Base-by-base conservation (phyloP, 441 rosid genomes). In the Gossypium armourianum region DNA sequence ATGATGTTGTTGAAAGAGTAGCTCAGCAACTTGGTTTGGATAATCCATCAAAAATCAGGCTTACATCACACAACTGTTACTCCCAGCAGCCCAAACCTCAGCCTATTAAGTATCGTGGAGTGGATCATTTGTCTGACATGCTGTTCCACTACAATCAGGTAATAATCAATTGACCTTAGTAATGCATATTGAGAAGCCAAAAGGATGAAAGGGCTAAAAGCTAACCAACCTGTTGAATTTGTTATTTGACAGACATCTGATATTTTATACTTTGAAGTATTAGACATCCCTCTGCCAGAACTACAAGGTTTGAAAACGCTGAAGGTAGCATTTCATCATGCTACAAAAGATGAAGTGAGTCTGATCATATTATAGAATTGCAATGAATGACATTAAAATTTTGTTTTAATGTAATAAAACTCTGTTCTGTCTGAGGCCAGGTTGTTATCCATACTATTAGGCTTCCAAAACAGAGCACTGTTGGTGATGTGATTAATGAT, bases 31-130 rank as follows among this genome's bases (percentile, higher is more conserved):
- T 85, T 16, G 67, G 79, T 57, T 79, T 85, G 73, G 81, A 79
- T 49, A 85, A 85, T 76, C 85, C 86, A n/a, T 81, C 85, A 5
- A 85, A 82, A 73, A 79, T 82, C 67, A 79, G 88, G 81, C 79
- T 82, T 49, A 84, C 88, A n/a, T 74, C 88, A 21, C 86, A 84
- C 58, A 84, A 84, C 72, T 82, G 86, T 70, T 84, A 85, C 77
- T 81, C 88, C 47, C 84, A 85, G 82, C 85, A 83, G 74, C 88
- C 88, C 19, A 85, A 85, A 71, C 86, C 88, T 53, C 86, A 81
- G 74, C 86, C 88, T 32, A 83, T 85, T 23, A 85, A 85, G 79
- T 83, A 85, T 47, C 82, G 82, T 29, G 86, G 84, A 21, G 80
- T 78, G 32, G 88, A 85, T 26, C 86, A 78, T 73, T 76, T 85